phyloP scores from a whole-genome alignment of 352 stramenopile species.

The Globisporangium paroecandrum region DNA sequence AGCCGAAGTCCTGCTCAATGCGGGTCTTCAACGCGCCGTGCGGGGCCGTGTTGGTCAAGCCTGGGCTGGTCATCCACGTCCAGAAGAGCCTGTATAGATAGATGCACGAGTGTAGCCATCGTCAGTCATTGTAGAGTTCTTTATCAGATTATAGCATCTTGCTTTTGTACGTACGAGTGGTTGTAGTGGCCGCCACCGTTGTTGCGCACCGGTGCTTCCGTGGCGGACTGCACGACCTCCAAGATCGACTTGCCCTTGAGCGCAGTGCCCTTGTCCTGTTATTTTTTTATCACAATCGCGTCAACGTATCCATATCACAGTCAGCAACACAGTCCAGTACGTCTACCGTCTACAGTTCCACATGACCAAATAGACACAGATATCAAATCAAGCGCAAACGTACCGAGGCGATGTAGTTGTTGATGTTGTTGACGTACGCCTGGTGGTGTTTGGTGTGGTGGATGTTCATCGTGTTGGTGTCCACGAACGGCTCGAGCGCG shows the following conservation, averaged over 20 bases:
- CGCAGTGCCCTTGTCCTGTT: slow-evolving; percentile 59
- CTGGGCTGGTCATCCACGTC: slow-evolving; percentile 87
- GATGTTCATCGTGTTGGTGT: slow-evolving; percentile 89
- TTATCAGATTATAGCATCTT: too few relatives aligned
- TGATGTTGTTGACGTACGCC: slow-evolving; percentile 89
- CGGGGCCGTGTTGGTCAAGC: slow-evolving; percentile 77
- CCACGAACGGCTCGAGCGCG: slow-evolving; percentile 86
- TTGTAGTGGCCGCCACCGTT: slow-evolving; percentile 86
- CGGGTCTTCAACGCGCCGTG: slow-evolving; percentile 72
- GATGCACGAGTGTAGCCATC: not conserved
- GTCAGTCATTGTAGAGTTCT: not conserved
- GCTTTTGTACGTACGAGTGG: slow-evolving; percentile 44
- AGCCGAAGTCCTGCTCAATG: slow-evolving; percentile 90
- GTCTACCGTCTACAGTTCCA: not conserved
- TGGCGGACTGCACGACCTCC: slow-evolving; percentile 70
- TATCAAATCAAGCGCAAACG: slow-evolving; percentile 16
- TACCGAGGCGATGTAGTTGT: slow-evolving; percentile 79
- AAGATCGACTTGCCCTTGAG: slow-evolving; percentile 82
- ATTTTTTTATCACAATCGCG: not conserved
- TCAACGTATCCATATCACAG: not conserved
- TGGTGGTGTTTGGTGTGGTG: slow-evolving; percentile 92
- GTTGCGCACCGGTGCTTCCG: slow-evolving; percentile 75
- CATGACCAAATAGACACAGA: not conserved
- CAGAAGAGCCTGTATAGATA: slow-evolving; percentile 75
- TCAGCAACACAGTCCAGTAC: not conserved